A percentile compares a stretch with the other conserved stretches of the same genome.
Evolutionary conservation across 495 filamentous ascomycete genomes (phyloP).

Genomic region (Collariella sp.): DNA sequence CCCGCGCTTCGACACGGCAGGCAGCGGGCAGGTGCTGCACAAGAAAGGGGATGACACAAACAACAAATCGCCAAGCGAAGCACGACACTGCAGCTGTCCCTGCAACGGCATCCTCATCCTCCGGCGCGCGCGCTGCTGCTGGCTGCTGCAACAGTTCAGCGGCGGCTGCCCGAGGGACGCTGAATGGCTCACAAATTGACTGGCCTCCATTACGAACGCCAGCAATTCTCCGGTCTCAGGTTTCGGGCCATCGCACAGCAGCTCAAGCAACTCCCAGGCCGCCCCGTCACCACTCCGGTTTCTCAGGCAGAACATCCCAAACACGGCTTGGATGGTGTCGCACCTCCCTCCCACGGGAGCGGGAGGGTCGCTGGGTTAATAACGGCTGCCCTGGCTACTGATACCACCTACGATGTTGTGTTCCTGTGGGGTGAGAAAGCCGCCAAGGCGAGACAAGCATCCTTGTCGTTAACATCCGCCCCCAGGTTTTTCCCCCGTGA

Average conservation of each 20-base stretch:
- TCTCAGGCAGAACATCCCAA: neutral
- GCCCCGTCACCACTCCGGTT: neutral
- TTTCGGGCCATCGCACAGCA: neutral
- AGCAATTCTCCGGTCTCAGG: slow-evolving; percentile 1
- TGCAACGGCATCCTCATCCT: neutral
- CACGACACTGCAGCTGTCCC: neutral
- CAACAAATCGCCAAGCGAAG: neutral
- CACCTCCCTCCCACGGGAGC: neutral
- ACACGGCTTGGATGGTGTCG: neutral
- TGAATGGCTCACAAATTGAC: neutral
- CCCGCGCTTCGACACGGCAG: no score
- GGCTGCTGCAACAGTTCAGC: neutral
- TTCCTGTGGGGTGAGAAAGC: neutral
- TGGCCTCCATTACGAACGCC: neutral
- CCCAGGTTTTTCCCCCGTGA: neutral
- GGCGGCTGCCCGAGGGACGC: neutral
- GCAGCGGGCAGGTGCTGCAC: neutral
- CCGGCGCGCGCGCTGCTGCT: slow-evolving; percentile 3
- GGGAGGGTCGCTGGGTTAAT: neutral
- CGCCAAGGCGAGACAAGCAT: neutral
- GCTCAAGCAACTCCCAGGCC: neutral
- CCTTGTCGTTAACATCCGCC: neutral
- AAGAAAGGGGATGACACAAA: slow-evolving; percentile 1
- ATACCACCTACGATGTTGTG: neutral
- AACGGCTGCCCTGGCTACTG: slow-evolving; percentile 1